A percentile compares a stretch with the other conserved stretches of the same genome.
Evolutionary conservation across 2,329 filamentous ascomycete species (phyloP).

Genomic region (Trematosphaeria pertusa): DNA sequence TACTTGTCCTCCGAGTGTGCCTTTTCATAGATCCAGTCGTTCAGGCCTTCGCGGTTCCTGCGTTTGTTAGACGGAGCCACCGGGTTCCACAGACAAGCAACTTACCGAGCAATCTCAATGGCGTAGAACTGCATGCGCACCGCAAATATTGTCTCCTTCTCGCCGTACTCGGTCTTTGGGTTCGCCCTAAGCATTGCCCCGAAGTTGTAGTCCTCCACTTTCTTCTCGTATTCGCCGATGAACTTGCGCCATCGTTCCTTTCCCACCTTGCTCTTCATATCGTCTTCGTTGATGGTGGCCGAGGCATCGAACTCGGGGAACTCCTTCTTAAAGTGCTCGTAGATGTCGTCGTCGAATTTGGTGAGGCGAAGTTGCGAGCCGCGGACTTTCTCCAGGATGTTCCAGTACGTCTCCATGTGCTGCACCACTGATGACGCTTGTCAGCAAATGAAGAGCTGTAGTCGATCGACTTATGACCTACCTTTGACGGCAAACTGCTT

Average conservation of each 20-base stretch:
- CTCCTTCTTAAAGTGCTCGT: constrained; percentile 82
- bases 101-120: constrained; percentile 73
- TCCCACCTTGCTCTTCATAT: constrained; percentile 96
- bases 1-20: constrained; percentile 59
- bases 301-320: constrained; percentile 94
- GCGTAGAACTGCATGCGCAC: constrained; percentile 86
- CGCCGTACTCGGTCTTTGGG: constrained; percentile 82
- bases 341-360: constrained; percentile 93
- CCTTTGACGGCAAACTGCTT: constrained; percentile 99
- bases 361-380: constrained; percentile 91
- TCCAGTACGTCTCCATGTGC: constrained; percentile 97
- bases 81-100: constrained; percentile 8
- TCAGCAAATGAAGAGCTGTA: constrained; percentile 32
- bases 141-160: constrained; percentile 90
- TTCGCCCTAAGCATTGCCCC: constrained; percentile 87
- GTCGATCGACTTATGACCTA: constrained; percentile 43
- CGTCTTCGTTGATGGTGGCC: constrained; percentile 82
- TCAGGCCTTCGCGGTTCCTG: constrained; percentile 84
- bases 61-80: constrained; percentile 22
- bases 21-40: constrained; percentile 96
- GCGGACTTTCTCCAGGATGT: constrained; percentile 87
- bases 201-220: constrained; percentile 97
- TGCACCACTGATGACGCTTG: constrained; percentile 70
- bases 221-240: constrained; percentile 92
- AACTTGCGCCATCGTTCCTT: constrained; percentile 96